Evolutionary conservation across 1,284 basidiomycete species (phyloP).

Genomic region (Ustilago crameri): DNA sequence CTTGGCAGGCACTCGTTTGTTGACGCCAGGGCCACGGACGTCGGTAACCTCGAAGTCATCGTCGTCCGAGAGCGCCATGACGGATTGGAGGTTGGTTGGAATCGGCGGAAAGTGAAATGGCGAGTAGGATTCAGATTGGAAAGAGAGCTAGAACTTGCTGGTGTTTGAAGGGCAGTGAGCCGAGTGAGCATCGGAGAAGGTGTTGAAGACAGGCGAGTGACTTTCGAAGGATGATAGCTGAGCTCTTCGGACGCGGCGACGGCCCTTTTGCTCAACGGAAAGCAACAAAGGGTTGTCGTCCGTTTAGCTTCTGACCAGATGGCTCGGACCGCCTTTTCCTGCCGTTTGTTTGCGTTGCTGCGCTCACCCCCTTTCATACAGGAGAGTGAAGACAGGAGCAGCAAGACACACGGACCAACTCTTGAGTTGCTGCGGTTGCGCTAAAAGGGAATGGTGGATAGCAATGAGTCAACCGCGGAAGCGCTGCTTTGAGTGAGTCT

Average conservation of each 20-base stretch:
- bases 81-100: not conserved
- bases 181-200: not conserved
- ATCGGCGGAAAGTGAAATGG: not conserved
- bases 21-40: slow-evolving; percentile 8
- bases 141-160: not conserved
- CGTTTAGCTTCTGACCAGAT: not conserved
- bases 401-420: too few species aligned
- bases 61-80: slow-evolving; percentile 7
- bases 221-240: not conserved
- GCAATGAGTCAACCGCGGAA: not conserved
- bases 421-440: not conserved
- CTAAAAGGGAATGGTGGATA: not conserved
- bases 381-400: too few species aligned
- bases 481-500: not conserved
- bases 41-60: slow-evolving; percentile 12
- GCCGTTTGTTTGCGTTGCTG: not conserved
- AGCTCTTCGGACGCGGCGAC: too few species aligned
- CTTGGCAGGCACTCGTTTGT: not conserved
- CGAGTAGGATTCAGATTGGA: not conserved
- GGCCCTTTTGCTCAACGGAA: too few species aligned
- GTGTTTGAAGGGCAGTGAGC: too few species aligned
- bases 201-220: not conserved
- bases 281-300: not conserved
- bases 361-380: not conserved
- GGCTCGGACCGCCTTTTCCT: not conserved